phyloP scores from a whole-genome alignment of 345 rosid species.

The Streptanthus diversifolius region DNA sequence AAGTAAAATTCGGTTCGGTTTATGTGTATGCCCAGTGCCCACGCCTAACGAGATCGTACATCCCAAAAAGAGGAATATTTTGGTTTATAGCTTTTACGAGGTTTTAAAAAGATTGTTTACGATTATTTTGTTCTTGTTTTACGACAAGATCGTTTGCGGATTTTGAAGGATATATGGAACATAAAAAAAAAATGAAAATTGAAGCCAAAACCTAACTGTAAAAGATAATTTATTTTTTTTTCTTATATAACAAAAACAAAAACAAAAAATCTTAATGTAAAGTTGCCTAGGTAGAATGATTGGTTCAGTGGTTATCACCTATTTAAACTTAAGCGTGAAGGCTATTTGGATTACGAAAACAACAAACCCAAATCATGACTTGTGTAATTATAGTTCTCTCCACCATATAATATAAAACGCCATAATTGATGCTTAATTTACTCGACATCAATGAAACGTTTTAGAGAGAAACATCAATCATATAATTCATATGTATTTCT shows the following conservation, averaged over 20 bases:
- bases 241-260: not conserved
- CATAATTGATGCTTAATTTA: constrained; percentile 15
- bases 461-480: not conserved
- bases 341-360: constrained; percentile 20
- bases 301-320: constrained; percentile 12
- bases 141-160: not conserved
- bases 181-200: not conserved
- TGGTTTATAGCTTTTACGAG: not conserved
- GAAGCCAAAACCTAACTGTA: not conserved
- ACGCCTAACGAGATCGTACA: not conserved
- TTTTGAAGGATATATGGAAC: not conserved
- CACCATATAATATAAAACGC: not conserved
- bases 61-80: not conserved
- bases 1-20: not conserved
- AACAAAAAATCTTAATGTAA: not conserved
- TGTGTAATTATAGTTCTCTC: constrained; percentile 34
- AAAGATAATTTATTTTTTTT: not conserved
- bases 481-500: not conserved
- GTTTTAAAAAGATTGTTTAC: too few relatives aligned
- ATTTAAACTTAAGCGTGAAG: constrained; percentile 28
- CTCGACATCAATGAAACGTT: not conserved
- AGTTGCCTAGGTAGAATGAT: constrained; percentile 16
- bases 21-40: not conserved
- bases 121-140: too few relatives aligned
- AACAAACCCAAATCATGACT: constrained; percentile 30